Conservation (phyloP, 2,329 filamentous ascomycete species). For the Periconia digitata region DNA sequence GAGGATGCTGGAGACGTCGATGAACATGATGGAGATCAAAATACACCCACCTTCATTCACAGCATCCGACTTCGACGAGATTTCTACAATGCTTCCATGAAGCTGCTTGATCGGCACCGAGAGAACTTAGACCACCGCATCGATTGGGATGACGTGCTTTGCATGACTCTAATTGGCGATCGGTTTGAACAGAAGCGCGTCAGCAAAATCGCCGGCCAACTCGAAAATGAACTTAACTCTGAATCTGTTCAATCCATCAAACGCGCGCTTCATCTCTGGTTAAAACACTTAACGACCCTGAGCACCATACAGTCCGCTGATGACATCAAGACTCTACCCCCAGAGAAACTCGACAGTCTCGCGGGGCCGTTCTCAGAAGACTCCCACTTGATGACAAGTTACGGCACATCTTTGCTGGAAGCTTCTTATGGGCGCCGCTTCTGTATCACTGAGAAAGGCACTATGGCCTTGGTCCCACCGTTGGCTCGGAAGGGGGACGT, state of each 20-base stretch:
- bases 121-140: background rate
- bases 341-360: background rate
- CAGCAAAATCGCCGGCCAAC: background rate
- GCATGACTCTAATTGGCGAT: background rate
- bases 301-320: background rate
- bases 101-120: background rate
- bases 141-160: background rate
- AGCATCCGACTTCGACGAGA: background rate
- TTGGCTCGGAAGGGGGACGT: background rate
- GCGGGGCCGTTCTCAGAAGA: background rate
- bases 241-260: background rate
- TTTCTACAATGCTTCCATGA: background rate
- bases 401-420: background rate
- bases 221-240: background rate
- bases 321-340: background rate
- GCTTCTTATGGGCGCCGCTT: background rate
- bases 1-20: too few species aligned
- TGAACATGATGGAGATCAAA: background rate
- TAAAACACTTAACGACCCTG: background rate
- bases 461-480: background rate
- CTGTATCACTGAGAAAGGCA: background rate
- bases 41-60: background rate
- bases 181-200: background rate
- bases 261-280: background rate
- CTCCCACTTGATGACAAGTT: background rate